phyloP scores from a whole-genome alignment of 1,284 basidiomycete species.

The Irpex sp. region DNA sequence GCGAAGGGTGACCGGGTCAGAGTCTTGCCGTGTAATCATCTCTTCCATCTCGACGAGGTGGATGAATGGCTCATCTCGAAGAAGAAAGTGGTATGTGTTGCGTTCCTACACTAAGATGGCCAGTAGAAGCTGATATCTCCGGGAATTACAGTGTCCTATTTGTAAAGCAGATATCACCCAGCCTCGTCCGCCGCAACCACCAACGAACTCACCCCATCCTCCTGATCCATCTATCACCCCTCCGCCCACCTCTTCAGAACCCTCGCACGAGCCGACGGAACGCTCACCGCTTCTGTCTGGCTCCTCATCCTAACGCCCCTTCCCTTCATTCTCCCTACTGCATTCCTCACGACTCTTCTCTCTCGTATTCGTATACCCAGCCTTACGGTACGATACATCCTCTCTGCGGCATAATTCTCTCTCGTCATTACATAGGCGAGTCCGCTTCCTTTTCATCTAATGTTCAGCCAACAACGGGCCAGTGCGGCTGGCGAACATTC shows the following conservation, averaged over 20 bases:
- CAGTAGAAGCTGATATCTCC: constrained; percentile 1
- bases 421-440: not conserved
- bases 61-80: constrained; percentile 86
- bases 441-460: not conserved
- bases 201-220: constrained; percentile 4
- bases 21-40: constrained; percentile 86
- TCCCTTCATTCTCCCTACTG: not conserved
- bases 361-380: not conserved
- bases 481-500: not conserved
- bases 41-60: constrained; percentile 82
- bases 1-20: constrained; percentile 80
- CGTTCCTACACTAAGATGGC: not conserved
- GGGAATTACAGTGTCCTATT: constrained; percentile 64
- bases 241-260: not conserved
- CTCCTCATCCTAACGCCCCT: not conserved
- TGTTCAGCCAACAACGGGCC: not conserved
- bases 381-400: not conserved
- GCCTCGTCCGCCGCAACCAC: constrained; percentile 29
- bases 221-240: constrained; percentile 1
- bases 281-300: constrained; percentile 10
- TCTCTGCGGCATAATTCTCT: not conserved
- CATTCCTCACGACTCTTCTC: not conserved
- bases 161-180: constrained; percentile 86
- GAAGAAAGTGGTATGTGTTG: constrained; percentile 72
- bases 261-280: constrained; percentile 9